These are phyloP conservation scores for Cryptococcus depauperatus DNA, from an alignment of 1,284 basidiomycete genomes.

Conservation along the genomic window DNA sequence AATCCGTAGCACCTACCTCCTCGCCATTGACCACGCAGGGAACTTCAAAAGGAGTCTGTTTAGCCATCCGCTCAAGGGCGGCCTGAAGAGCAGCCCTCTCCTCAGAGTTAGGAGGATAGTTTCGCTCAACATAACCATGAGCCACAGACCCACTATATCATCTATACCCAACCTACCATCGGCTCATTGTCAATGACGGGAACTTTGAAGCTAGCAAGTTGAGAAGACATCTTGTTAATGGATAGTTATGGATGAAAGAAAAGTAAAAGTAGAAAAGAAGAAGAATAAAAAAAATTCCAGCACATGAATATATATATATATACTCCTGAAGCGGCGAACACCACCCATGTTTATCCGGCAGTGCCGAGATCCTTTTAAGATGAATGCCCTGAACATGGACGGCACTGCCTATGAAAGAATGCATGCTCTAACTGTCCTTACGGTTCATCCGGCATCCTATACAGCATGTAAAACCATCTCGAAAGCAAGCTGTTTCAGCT, in stretches of 20 bases:
- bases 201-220: conserved; percentile 70
- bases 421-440: neutral
- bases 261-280: neutral
- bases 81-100: conserved; percentile 71
- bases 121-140: too few species aligned
- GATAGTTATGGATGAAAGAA: neutral
- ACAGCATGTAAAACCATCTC: neutral
- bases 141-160: too few species aligned
- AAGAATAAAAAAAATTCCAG: neutral
- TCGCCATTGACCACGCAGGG: conserved; percentile 89
- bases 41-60: conserved; percentile 77
- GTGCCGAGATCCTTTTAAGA: neutral
- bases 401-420: too few species aligned
- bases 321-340: neutral
- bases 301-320: neutral
- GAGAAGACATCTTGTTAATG: conserved; percentile 41
- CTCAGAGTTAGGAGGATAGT: conserved; percentile 67
- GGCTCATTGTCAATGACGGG: conserved; percentile 83
- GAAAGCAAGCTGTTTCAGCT: too few species aligned
- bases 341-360: neutral
- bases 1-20: conserved; percentile 49
- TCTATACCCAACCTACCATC: conserved; percentile 66
- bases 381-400: too few species aligned
- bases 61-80: conserved; percentile 71
- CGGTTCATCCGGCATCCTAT: neutral